These are phyloP conservation scores for Ustilago nuda DNA, from an alignment of 1,284 basidiomycete species.

Conservation along the genomic window DNA sequence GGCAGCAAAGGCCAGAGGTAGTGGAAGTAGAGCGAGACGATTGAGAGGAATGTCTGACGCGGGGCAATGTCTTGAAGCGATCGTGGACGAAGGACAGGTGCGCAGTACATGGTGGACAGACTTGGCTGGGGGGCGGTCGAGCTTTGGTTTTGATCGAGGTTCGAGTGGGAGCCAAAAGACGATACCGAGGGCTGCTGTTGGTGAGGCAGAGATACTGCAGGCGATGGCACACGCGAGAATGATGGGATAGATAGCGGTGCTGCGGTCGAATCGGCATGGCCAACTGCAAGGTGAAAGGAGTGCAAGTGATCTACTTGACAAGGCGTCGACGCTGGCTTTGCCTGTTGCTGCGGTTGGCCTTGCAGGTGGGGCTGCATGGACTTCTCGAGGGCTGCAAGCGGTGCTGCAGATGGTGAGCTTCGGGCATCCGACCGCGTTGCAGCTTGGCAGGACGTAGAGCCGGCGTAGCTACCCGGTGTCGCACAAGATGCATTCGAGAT, in stretches of 20 bases:
- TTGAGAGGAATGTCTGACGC: slow-evolving; percentile 51
- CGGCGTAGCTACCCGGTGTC: slow-evolving; percentile 34
- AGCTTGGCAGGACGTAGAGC: slow-evolving; percentile 34
- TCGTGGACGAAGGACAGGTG: slow-evolving; percentile 46
- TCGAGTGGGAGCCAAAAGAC: neutral
- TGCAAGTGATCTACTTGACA: slow-evolving; percentile 20
- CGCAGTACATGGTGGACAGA: slow-evolving; percentile 36
- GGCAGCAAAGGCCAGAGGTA: slow-evolving; percentile 56
- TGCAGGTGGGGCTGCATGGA: slow-evolving; percentile 7
- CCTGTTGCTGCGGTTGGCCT: slow-evolving; percentile 7
- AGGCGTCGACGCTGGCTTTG: slow-evolving; percentile 5
- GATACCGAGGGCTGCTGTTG: slow-evolving; percentile 2
- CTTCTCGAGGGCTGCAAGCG: slow-evolving; percentile 18
- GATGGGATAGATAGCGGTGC: slow-evolving; percentile 37
- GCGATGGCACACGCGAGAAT: slow-evolving; percentile 39
- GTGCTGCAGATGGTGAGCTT: slow-evolving; percentile 18
- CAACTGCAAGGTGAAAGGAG: slow-evolving; percentile 23
- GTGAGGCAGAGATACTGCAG: slow-evolving; percentile 18
- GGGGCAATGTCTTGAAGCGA: slow-evolving; percentile 58
- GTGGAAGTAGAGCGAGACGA: slow-evolving; percentile 55
- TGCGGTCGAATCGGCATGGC: slow-evolving; percentile 15
- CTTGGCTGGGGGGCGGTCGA: neutral
- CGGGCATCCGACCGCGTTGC: slow-evolving; percentile 24
- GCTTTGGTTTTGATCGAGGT: neutral
- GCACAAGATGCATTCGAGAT: slow-evolving; percentile 28